These are phyloP conservation scores for Fusarium sp. DNA, from an alignment of 2,329 filamentous ascomycete genomes.

Conservation along the genomic window DNA sequence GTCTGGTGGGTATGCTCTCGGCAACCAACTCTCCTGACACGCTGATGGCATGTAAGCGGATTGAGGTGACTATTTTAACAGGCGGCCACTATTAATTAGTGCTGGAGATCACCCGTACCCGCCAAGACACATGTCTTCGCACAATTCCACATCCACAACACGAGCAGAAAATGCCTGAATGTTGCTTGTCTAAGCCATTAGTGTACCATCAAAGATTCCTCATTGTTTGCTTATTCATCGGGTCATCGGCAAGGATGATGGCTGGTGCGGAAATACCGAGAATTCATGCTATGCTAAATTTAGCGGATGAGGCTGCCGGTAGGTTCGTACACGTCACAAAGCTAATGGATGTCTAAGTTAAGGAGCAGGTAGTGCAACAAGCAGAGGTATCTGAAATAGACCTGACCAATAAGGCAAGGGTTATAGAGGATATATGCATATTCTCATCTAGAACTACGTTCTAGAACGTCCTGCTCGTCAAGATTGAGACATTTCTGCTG, in stretches of 20 bases:
- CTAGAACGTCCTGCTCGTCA: not conserved
- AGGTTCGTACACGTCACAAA: not conserved
- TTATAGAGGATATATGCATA: not conserved
- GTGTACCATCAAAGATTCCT: not conserved
- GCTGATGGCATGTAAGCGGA: too few relatives aligned
- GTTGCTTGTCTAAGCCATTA: too few relatives aligned
- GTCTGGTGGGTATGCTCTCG: too few relatives aligned
- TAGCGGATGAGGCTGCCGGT: conserved; percentile 2
- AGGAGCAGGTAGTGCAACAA: not conserved
- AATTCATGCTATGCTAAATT: conserved; percentile 2
- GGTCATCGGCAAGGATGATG: not conserved
- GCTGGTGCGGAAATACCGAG: not conserved
- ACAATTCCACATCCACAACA: not conserved
- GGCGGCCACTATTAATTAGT: not conserved
- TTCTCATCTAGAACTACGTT: not conserved
- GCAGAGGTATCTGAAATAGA: not conserved
- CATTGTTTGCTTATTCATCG: not conserved
- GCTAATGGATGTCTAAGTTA: not conserved
- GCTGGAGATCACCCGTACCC: not conserved
- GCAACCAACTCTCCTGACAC: too few relatives aligned
- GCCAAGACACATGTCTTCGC: not conserved
- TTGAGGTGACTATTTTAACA: too few relatives aligned
- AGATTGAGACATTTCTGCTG: not conserved
- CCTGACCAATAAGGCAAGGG: not conserved
- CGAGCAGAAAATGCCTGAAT: not conserved